Evolutionary conservation across 2,329 filamentous ascomycete species (phyloP), one percentile per base, ranked within the genome.

Genomic region (Trichoderma cornu-damae): DNA sequence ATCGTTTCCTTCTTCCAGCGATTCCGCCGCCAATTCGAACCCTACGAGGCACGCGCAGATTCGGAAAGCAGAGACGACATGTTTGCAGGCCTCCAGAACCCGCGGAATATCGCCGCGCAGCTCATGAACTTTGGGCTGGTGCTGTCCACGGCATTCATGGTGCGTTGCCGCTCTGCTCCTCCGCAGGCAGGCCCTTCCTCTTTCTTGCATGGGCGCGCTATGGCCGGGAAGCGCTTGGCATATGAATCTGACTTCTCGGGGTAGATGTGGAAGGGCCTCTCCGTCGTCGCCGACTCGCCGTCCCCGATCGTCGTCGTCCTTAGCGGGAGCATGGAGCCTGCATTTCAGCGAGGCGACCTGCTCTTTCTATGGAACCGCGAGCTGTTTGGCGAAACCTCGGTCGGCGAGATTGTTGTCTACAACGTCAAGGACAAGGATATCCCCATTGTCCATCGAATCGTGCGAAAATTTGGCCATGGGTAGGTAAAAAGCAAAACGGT

Each of bases 381-480:
- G 64, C 56, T 83, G 5, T 44, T 78, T n/a, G 70, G 74, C 54
- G 80, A 83, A 62, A 82, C 79, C 2, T 75, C 76, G 42, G 79
- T 83, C 14, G 79, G 79, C 60, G 79, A 81, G 63, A 70, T 85
- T n/a, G 81, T 84, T 7, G 81, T 85, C 8, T 85, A 85, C 74
- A 96, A 96, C 69, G 88, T 96, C 54, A 83, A 85, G 70, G 91
- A 87, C 58, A 99, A 97, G 79, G 89, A 96, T 64, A 97, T 99
- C 62, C 94, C 94, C 28, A 99, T 99, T 73, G 94, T 99, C 64
- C 94, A 99, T 76, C 80, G 94, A 50, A 82, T 97, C 8, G 88
- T 97, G 55, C 83, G 92, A 74, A 85, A 84, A 69, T 87, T 86
- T 69, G 84, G 84, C 20, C 66, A 67, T 28, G 83, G 83, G 77